These are phyloP conservation scores for Melanomma pulvis-pyrius DNA, from an alignment of 495 filamentous ascomycete species.

Conservation along the genomic window DNA sequence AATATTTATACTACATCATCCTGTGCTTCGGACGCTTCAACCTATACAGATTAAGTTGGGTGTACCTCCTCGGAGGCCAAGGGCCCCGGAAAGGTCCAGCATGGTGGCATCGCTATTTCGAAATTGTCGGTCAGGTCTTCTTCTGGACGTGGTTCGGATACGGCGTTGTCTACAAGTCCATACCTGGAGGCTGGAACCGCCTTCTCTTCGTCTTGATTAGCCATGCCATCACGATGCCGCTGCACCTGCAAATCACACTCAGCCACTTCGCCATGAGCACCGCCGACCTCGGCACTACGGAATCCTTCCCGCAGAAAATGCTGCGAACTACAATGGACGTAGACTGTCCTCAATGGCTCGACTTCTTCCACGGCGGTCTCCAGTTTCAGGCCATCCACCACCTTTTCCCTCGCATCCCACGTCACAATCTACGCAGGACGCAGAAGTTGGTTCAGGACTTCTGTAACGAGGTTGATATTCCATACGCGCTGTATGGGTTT, in stretches of 20 bases:
- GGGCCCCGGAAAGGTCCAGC: constrained; percentile 82
- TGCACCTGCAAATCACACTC: constrained; percentile 95
- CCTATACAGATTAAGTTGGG: constrained; percentile 82
- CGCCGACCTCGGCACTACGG: constrained; percentile 78
- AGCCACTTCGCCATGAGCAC: constrained; percentile 98
- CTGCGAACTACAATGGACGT: constrained; percentile 97
- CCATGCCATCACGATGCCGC: constrained; percentile 81
- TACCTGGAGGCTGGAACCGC: constrained; percentile 71
- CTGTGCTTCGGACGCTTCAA: constrained; percentile 89
- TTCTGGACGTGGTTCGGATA: constrained; percentile 98
- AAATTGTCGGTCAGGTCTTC: constrained; percentile 77
- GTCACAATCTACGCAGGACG: constrained; percentile 84
- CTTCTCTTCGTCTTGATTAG: constrained; percentile 80
- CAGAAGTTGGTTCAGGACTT: constrained; percentile 87
- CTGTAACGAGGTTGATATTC: constrained; percentile 87
- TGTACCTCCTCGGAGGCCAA: constrained; percentile 72
- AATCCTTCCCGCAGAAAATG: constrained; percentile 97
- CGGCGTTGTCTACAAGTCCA: constrained; percentile 71
- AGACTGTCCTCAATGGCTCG: constrained; percentile 91
- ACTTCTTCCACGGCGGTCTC: constrained; percentile 94
- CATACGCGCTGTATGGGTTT: constrained; percentile 93
- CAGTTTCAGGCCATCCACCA: constrained; percentile 98
- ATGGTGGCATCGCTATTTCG: constrained; percentile 87
- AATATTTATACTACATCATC: constrained; percentile 85
- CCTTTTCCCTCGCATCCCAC: constrained; percentile 88